Evolutionary conservation across 2,329 filamentous ascomycete species (phyloP), one percentile per base, ranked within the genome.

Genomic region (Rhexocercosporidium sp.): DNA sequence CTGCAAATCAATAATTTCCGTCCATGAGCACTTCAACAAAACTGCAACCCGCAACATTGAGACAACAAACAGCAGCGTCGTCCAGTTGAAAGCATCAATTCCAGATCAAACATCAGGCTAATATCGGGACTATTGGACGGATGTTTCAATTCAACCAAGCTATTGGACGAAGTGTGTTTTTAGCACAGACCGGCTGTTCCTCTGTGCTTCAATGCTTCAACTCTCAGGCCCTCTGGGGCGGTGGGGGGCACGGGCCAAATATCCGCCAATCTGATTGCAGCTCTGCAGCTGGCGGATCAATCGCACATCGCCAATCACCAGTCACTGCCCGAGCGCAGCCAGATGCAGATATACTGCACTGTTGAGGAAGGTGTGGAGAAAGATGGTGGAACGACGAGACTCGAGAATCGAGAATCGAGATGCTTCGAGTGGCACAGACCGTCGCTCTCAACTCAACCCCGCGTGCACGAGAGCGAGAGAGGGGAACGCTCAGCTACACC

Each of bases 271-370:
- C 54, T 41, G 31, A 14, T 57, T 7, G 54, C 20, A 41, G 27
- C 7, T 57, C 53, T 57, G 54, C 34, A 57, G 31, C n/a, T 39
- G 31, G 31, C 54, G 54, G 54, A 57, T 57, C 31, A 56, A 56
- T 56, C 34, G 31, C 53, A 25, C 53, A 56, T 39, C 54, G 27
- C 54, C 54, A 27, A 47, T 22, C 44, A 20, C 9, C 44, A 56
- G 44, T 44, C 57, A 46, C 22, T 12, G 39, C 27, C 37, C 34
- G 25, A 60, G 57, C 57, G 22, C 39, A 57, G 20, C 34, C 11
- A 37, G n/a, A 56, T 56, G 7, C 31, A 56, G 31, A 22, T 25
- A 53, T 53, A n/a, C 27, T 53, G 49, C 25, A 37, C 34, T 11
- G 34, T 9, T 31, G 5, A 27, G 31, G 49, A 53, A 29, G 1